A percentile compares a stretch with the other conserved stretches of the same genome.
Evolutionary conservation across 116 monocot species (phyloP).

Genomic region (Zostera marina): DNA sequence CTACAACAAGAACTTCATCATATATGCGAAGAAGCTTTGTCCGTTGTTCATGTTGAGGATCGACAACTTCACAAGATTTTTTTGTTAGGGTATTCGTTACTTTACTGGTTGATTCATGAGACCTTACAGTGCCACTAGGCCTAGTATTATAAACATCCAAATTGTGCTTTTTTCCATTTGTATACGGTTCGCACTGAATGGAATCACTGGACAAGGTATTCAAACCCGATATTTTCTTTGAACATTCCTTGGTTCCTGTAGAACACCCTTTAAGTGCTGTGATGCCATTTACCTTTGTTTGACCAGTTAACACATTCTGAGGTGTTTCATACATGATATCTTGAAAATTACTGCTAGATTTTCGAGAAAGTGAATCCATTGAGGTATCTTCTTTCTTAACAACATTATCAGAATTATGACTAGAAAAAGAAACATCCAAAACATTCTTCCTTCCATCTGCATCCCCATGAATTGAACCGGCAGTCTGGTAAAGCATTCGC

Average conservation of each 20-base stretch:
- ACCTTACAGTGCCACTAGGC: too few relatives aligned
- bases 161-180: not conserved
- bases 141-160: not conserved
- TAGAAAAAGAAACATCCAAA: not conserved
- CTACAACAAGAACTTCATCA: conserved; percentile 67
- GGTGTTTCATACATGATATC: not conserved
- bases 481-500: not conserved
- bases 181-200: too few relatives aligned
- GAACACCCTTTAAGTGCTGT: not conserved
- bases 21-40: conserved; percentile 23
- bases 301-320: not conserved
- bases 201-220: not conserved
- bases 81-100: not conserved
- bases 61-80: not conserved
- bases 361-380: not conserved
- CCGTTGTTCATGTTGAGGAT: not conserved
- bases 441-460: not conserved
- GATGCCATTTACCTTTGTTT: not conserved
- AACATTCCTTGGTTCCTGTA: not conserved
- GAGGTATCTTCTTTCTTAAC: too few relatives aligned
- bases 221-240: too few relatives aligned
- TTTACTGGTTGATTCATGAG: not conserved
- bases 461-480: not conserved
- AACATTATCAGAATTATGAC: not conserved
- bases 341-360: not conserved